Evolutionary conservation across 83 land plant genomes (phyloP), one percentile per base, ranked within the genome.

Genomic region (Picea abies): DNA sequence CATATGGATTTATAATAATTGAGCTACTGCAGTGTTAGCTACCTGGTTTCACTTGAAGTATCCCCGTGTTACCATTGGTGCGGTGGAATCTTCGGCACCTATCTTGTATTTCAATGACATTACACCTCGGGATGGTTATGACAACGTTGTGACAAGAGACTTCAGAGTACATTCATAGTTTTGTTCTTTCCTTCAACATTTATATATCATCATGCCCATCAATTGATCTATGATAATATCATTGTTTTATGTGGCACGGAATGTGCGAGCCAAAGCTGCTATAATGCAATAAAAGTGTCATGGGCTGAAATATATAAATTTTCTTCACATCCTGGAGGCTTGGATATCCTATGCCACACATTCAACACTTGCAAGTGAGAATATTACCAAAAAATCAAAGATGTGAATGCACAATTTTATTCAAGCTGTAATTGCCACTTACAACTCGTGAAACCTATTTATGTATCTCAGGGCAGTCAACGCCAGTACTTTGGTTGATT

Each of bases 321-420:
- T n/a, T 85, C 87, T 61, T 76, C 87, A 23, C 39, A 56, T 76
- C 82, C 81, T 19, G 72, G 83, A 22, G 90, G 90, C 9, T 81
- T 88, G 20, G 62, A 82, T 20, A 60, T 52, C 20, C 84, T 88
- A 1, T 69, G 75, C 47, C 26, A 83, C 39, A 85, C 58, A 77
- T 85, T 88, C 63, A 67, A 81, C 12, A 80, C 83, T 67, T 88
- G 90, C 90, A 23, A 62, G 90, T 87, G 82, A 75, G 23, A 35
- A 12, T 23, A 4, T 63, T 78, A 35, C 82, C 49, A 19, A 22
- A 69, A 0, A 17, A 3, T 16, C 1, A 12, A 19, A 15, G 1
- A 37, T 4, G 0, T 70, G 5, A 35, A 3, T 1, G 5, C 3
- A 32, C 35, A 32, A 32, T 32, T 32, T 32, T 32, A 32, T 32